Percentiles rank a stretch among this genome's conserved stretches.
These are phyloP conservation scores for Craspedostauros australis DNA, from an alignment of 108 stramenopile species.

Conservation along the genomic window DNA sequence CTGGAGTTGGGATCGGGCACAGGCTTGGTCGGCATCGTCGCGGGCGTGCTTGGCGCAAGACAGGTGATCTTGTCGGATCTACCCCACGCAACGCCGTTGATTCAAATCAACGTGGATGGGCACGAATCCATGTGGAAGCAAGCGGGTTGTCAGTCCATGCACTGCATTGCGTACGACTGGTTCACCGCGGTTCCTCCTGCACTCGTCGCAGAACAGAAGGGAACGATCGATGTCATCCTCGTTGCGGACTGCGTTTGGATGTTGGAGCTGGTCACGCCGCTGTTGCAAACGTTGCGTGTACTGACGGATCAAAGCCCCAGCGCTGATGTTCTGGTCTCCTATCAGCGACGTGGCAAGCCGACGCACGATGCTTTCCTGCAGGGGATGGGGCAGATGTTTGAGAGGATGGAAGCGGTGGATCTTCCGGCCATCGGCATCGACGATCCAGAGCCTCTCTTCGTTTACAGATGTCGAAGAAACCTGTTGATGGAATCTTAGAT, in stretches of 20 bases:
- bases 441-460: too few species aligned
- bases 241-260: constrained; percentile 72
- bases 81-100: constrained; percentile 37
- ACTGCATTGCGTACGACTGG: constrained; percentile 45
- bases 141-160: constrained; percentile 10
- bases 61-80: constrained; percentile 58
- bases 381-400: constrained; percentile 7
- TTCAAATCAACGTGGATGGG: constrained; percentile 34
- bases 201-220: not conserved
- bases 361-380: constrained; percentile 13
- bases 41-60: constrained; percentile 30
- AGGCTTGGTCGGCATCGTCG: constrained; percentile 53
- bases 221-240: constrained; percentile 1
- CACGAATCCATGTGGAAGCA: constrained; percentile 5
- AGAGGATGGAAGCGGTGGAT: too few species aligned
- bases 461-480: too few species aligned
- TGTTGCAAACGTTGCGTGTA: constrained; percentile 31
- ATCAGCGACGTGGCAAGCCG: constrained; percentile 2
- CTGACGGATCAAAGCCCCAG: not conserved
- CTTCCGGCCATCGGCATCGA: too few species aligned
- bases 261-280: constrained; percentile 39
- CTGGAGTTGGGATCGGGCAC: constrained; percentile 62
- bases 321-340: constrained; percentile 6
- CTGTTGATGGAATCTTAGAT: too few species aligned
- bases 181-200: constrained; percentile 7